Percentiles rank a stretch among this genome's conserved stretches.
These are phyloP conservation scores for Talaromyces atroroseus DNA, from an alignment of 2,329 filamentous ascomycete genomes.

Conservation along the genomic window DNA sequence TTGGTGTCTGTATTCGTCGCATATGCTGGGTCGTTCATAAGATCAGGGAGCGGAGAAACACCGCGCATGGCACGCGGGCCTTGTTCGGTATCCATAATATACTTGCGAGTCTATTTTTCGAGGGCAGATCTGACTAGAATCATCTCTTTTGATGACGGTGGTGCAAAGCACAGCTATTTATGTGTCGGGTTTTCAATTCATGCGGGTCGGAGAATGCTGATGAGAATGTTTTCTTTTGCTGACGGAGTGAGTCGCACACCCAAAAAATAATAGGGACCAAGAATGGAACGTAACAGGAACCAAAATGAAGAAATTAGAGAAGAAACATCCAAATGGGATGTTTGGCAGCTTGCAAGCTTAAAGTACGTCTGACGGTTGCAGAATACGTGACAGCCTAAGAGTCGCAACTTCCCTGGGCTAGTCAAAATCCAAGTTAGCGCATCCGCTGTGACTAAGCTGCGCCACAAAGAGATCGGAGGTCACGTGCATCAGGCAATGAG, in stretches of 20 bases:
- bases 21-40: conserved; percentile 55
- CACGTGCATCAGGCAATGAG: not conserved
- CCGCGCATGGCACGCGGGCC: conserved; percentile 20
- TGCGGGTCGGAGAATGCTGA: not conserved
- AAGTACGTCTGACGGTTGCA: not conserved
- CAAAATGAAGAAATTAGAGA: not conserved
- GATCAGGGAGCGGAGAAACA: conserved; percentile 36
- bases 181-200: conserved; percentile 2
- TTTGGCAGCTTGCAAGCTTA: not conserved
- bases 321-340: not conserved
- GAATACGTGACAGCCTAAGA: not conserved
- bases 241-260: not conserved
- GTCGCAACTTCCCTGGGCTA: not conserved
- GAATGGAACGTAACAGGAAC: not conserved
- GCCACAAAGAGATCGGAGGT: not conserved
- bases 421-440: not conserved
- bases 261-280: not conserved
- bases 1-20: conserved; percentile 37
- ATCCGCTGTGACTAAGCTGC: not conserved
- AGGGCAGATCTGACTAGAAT: not conserved
- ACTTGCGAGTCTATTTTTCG: not conserved
- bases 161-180: conserved; percentile 13
- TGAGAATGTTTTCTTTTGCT: not conserved
- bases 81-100: conserved; percentile 25
- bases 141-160: conserved; percentile 7